Evolutionary conservation across 495 filamentous ascomycete genomes (phyloP).

Genomic region (Lophiostoma macrostomum): DNA sequence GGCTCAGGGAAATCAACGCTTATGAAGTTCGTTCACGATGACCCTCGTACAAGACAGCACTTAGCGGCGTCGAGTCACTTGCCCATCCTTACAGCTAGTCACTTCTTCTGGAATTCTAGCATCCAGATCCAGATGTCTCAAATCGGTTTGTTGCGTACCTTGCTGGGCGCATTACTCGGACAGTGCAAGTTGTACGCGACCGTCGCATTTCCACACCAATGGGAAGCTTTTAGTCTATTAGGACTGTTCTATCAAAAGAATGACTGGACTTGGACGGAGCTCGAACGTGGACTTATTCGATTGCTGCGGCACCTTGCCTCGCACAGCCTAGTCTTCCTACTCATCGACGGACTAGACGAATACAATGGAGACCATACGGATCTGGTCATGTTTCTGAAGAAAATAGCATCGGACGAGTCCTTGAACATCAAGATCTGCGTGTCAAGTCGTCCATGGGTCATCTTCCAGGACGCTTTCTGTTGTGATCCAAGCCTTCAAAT

Average conservation of each 20-base stretch:
- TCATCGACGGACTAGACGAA: constrained; percentile 24
- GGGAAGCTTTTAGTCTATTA: background rate
- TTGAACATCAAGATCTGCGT: constrained; percentile 13
- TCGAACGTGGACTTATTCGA: background rate
- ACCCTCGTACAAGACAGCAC: background rate
- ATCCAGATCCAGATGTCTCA: constrained; percentile 44
- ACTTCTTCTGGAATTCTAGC: constrained; percentile 48
- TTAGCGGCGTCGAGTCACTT: background rate
- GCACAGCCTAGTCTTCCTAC: constrained; percentile 44
- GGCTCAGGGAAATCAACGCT: constrained; percentile 49
- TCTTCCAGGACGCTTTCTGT: constrained; percentile 10
- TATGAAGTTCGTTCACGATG: constrained; percentile 41
- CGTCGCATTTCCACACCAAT: background rate
- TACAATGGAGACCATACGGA: constrained; percentile 21
- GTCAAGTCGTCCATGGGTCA: constrained; percentile 14
- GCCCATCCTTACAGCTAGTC: constrained; percentile 35
- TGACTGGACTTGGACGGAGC: background rate
- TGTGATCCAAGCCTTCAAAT: background rate
- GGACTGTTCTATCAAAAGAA: background rate
- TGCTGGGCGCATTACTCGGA: constrained; percentile 43
- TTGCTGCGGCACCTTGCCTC: background rate
- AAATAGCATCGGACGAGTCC: background rate
- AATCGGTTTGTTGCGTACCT: constrained; percentile 42
- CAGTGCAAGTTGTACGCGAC: constrained; percentile 15
- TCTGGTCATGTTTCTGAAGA: background rate